Conservation (phyloP, 2,329 filamentous ascomycete species). For the Scortechinia acanthostroma region DNA sequence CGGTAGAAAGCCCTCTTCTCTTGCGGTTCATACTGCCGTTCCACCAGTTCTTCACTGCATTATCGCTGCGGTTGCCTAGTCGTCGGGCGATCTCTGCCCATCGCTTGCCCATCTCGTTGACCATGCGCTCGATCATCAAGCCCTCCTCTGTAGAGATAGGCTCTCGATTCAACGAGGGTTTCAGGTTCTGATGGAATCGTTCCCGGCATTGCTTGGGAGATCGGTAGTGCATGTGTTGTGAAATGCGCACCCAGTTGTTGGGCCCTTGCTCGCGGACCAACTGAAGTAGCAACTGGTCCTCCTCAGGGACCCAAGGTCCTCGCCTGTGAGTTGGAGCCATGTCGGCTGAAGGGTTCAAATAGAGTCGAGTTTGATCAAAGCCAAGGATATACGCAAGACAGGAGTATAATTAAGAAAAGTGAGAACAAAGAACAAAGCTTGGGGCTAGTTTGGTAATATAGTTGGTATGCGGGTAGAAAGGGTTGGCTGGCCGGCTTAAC, state of each 20-base stretch:
- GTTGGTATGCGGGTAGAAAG: no score
- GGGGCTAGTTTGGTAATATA: no score
- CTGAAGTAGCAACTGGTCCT: slow-evolving; percentile 50
- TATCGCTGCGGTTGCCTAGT: slow-evolving; percentile 59
- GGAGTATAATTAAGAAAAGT: no score
- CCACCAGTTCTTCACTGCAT: slow-evolving; percentile 69
- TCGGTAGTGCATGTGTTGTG: slow-evolving; percentile 51
- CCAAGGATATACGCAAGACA: no score
- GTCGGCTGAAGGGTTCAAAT: no score
- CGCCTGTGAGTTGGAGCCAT: slow-evolving; percentile 36
- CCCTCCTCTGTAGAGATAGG: slow-evolving; percentile 39
- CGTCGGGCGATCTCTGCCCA: slow-evolving; percentile 63
- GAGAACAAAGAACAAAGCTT: no score
- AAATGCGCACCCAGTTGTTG: slow-evolving; percentile 66
- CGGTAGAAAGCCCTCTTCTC: slow-evolving; percentile 19
- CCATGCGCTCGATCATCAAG: slow-evolving; percentile 54
- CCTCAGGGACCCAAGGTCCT: slow-evolving; percentile 57
- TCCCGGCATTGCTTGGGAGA: slow-evolving; percentile 64
- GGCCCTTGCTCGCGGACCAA: slow-evolving; percentile 53
- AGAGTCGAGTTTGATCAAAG: no score
- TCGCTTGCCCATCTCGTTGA: slow-evolving; percentile 59
- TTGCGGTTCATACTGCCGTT: slow-evolving; percentile 63
- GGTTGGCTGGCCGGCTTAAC: no score
- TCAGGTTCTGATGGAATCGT: slow-evolving; percentile 61
- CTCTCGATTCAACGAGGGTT: slow-evolving; percentile 36